A percentile compares a stretch with the other conserved stretches of the same genome.
Evolutionary conservation across 2,329 filamentous ascomycete genomes (phyloP).

Genomic region (Tolypocladium guangdongense): DNA sequence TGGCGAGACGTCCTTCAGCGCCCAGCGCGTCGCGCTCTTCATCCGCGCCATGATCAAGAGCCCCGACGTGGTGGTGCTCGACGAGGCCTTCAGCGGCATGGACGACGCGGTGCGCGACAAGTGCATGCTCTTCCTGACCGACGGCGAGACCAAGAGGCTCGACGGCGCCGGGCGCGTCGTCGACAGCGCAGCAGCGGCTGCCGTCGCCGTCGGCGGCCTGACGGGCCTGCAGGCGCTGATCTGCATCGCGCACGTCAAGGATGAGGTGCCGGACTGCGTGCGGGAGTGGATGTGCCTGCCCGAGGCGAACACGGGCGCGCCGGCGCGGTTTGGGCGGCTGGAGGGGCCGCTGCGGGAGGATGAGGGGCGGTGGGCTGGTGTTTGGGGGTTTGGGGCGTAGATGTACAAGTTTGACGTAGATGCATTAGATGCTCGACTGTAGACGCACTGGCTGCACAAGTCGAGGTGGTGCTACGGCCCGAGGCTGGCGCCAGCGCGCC

Average conservation of each 20-base stretch:
- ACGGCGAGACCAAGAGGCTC: conserved; percentile 42
- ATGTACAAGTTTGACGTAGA: too few relatives aligned
- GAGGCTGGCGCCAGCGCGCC: neutral
- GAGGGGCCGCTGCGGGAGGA: conserved; percentile 49
- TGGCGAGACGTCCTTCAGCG: conserved; percentile 65
- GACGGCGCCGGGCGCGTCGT: conserved; percentile 24
- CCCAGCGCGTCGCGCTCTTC: conserved; percentile 78
- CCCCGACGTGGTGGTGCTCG: conserved; percentile 72
- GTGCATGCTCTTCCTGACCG: conserved; percentile 68
- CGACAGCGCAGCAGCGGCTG: conserved; percentile 32
- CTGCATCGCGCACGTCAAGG: conserved; percentile 83
- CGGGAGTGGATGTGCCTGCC: conserved; percentile 81
- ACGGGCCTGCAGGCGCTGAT: conserved; percentile 66
- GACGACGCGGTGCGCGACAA: conserved; percentile 73
- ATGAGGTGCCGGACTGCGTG: conserved; percentile 79
- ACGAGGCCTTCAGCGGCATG: conserved; percentile 84
- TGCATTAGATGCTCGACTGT: too few relatives aligned
- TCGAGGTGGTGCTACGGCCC: too few relatives aligned
- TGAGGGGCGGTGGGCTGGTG: conserved; percentile 48
- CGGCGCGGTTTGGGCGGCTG: conserved; percentile 54
- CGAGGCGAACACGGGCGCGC: conserved; percentile 51
- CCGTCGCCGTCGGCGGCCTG: conserved; percentile 45
- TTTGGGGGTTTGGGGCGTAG: conserved; percentile 41
- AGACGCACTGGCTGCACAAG: too few relatives aligned
- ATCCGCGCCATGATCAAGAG: conserved; percentile 70